Evolutionary conservation across 257 asterid species (phyloP).

Genomic region (Anisodus tanguticus): DNA sequence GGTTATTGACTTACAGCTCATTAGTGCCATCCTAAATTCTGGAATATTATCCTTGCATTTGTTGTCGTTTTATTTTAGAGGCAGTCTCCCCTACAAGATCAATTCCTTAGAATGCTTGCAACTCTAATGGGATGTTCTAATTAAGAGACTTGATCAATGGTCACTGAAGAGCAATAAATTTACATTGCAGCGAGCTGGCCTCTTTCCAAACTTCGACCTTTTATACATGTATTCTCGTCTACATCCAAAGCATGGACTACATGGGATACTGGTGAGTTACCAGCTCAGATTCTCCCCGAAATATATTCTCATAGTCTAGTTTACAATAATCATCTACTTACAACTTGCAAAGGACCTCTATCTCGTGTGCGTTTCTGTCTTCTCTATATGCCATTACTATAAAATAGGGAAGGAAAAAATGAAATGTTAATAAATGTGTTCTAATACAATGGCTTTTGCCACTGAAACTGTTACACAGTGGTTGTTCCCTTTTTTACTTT

Average conservation of each 20-base stretch:
- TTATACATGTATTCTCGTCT: slow-evolving; percentile 72
- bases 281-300: slow-evolving; percentile 29
- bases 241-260: slow-evolving; percentile 67
- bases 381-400: background rate
- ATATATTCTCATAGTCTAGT: background rate
- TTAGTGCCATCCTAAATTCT: slow-evolving; percentile 22
- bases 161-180: slow-evolving; percentile 29
- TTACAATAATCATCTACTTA: slow-evolving; percentile 4
- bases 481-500: background rate
- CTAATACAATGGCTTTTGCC: slow-evolving; percentile 8
- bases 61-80: background rate
- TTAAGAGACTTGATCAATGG: slow-evolving; percentile 22
- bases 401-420: background rate
- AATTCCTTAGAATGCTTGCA: slow-evolving; percentile 5
- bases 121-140: background rate
- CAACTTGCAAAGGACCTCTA: background rate
- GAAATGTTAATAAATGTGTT: background rate
- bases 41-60: background rate
- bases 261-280: slow-evolving; percentile 72
- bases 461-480: slow-evolving; percentile 15
- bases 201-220: slow-evolving; percentile 85
- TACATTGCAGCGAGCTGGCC: slow-evolving; percentile 84
- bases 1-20: slow-evolving; percentile 49
- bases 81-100: background rate
- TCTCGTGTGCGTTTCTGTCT: background rate